phyloP scores from a whole-genome alignment of 495 filamentous ascomycete species.

The Mycothermus thermophilus region DNA sequence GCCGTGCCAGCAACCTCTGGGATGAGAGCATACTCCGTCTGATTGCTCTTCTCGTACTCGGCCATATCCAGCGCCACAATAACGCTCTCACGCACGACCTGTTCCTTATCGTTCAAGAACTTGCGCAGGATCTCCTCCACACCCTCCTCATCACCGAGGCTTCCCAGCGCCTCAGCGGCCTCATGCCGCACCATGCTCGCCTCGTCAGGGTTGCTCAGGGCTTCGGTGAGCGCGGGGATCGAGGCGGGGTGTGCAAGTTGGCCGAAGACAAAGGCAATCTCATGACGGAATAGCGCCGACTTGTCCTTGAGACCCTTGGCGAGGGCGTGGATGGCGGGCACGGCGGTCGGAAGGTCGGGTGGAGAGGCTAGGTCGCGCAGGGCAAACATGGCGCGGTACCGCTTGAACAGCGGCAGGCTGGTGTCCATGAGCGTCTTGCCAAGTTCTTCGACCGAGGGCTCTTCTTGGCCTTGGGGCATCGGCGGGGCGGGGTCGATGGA shows the following conservation, averaged over 20 bases:
- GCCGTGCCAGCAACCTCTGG: slow-evolving; percentile 39
- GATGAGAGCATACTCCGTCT: slow-evolving; percentile 82
- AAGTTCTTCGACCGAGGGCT: slow-evolving; percentile 56
- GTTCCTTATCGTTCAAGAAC: slow-evolving; percentile 80
- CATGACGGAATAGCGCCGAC: slow-evolving; percentile 92
- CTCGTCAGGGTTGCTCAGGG: slow-evolving; percentile 66
- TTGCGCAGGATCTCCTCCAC: slow-evolving; percentile 72
- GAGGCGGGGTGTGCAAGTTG: slow-evolving; percentile 93
- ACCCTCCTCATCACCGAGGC: slow-evolving; percentile 82
- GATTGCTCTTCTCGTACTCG: slow-evolving; percentile 80
- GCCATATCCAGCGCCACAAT: slow-evolving; percentile 97
- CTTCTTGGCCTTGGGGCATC: slow-evolving; percentile 46
- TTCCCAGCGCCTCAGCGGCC: slow-evolving; percentile 93
- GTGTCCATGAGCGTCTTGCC: slow-evolving; percentile 67
- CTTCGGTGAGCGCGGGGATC: slow-evolving; percentile 71
- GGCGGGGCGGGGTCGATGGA: slow-evolving; percentile 94
- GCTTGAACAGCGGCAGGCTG: slow-evolving; percentile 64
- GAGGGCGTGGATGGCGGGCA: slow-evolving; percentile 68
- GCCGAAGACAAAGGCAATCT: slow-evolving; percentile 96
- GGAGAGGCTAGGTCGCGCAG: slow-evolving; percentile 87
- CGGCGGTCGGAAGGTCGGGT: slow-evolving; percentile 73
- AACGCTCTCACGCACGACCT: slow-evolving; percentile 87
- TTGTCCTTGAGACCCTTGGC: slow-evolving; percentile 76
- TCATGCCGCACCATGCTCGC: slow-evolving; percentile 95
- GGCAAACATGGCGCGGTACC: slow-evolving; percentile 97